Conservation (phyloP, 2,329 filamentous ascomycete genomes). For the Dactylellina parvicollis region DNA sequence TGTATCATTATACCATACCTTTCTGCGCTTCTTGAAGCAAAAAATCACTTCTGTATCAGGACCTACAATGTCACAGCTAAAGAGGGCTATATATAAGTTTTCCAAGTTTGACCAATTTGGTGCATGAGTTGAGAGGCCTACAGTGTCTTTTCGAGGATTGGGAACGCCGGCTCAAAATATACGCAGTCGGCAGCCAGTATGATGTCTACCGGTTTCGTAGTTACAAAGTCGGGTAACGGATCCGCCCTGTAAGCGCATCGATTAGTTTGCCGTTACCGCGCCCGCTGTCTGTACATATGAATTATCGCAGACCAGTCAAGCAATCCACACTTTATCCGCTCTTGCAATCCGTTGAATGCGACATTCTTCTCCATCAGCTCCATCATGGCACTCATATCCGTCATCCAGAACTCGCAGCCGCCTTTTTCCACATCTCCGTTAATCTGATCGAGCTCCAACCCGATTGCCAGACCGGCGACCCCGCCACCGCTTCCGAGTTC, state of each 20-base stretch:
- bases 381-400: slow-evolving; percentile 88
- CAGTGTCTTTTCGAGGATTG: slow-evolving; percentile 81
- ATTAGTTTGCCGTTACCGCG: not conserved
- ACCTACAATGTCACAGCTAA: slow-evolving; percentile 55
- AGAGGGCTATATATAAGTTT: not conserved
- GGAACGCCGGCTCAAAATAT: slow-evolving; percentile 96
- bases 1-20: slow-evolving; percentile 63
- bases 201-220: slow-evolving; percentile 74
- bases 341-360: slow-evolving; percentile 76
- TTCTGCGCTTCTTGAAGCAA: slow-evolving; percentile 91
- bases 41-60: slow-evolving; percentile 73
- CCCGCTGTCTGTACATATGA: slow-evolving; percentile 58
- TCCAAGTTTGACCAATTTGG: not conserved
- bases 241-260: slow-evolving; percentile 67
- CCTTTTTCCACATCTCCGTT: slow-evolving; percentile 49
- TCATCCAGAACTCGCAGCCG: slow-evolving; percentile 74
- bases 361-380: slow-evolving; percentile 88
- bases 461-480: slow-evolving; percentile 74
- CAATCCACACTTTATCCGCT: slow-evolving; percentile 72
- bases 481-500: slow-evolving; percentile 93
- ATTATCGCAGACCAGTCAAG: slow-evolving; percentile 76
- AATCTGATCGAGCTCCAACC: slow-evolving; percentile 40
- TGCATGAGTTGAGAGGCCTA: slow-evolving; percentile 60
- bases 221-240: slow-evolving; percentile 67
- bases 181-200: slow-evolving; percentile 96